A percentile compares a stretch with the other conserved stretches of the same genome.
Conservation (phyloP, 2,329 filamentous ascomycete species). For the Colletotrichum viniferum region DNA sequence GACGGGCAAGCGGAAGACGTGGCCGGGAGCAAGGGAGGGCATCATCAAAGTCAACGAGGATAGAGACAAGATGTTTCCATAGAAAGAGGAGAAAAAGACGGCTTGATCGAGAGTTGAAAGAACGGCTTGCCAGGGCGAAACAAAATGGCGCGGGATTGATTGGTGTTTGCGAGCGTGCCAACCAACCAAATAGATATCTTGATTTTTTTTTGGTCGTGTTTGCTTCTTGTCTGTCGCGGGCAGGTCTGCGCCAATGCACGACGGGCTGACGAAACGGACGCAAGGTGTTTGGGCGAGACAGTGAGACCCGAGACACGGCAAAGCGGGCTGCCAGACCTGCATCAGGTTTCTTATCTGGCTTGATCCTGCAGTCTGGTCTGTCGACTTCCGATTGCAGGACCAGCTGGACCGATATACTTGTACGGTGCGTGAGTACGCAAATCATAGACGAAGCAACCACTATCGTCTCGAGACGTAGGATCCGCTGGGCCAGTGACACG, state of each 20-base stretch:
- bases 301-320: slow-evolving; percentile 5
- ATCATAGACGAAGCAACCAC: background rate
- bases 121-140: background rate
- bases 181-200: background rate
- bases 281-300: background rate
- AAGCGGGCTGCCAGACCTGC: slow-evolving; percentile 9
- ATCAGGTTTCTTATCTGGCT: slow-evolving; percentile 3
- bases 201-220: background rate
- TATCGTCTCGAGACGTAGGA: background rate
- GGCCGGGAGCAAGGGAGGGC: slow-evolving; percentile 41
- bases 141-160: background rate
- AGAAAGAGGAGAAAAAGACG: background rate
- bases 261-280: background rate
- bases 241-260: background rate
- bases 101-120: background rate
- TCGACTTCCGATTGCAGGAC: background rate
- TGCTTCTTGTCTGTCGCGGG: background rate
- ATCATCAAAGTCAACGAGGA: slow-evolving; percentile 34
- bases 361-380: background rate
- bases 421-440: background rate
- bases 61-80: background rate
- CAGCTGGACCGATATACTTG: background rate
- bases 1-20: slow-evolving; percentile 41
- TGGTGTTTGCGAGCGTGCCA: background rate
- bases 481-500: background rate